These are phyloP conservation scores for Ceratocystis harringtonii DNA, from an alignment of 2,329 filamentous ascomycete genomes.

Conservation along the genomic window DNA sequence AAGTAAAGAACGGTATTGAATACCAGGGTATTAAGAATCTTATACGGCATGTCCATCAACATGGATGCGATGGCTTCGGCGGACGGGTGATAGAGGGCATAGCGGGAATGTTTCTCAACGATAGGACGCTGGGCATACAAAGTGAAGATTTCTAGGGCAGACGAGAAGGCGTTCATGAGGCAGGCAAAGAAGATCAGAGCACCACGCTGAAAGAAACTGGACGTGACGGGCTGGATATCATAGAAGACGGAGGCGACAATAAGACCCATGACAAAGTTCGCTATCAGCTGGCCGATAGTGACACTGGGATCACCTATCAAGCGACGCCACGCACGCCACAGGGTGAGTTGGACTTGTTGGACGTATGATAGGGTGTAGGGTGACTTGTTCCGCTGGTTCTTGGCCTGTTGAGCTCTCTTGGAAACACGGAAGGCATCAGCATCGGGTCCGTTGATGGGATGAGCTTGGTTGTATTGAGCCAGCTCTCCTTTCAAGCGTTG, in stretches of 20 bases:
- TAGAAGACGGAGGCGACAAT: constrained; percentile 72
- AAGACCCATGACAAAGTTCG: constrained; percentile 61
- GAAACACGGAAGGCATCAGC: constrained; percentile 42
- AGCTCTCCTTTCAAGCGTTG: constrained; percentile 33
- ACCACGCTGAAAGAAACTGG: constrained; percentile 64
- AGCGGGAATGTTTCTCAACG: constrained; percentile 76
- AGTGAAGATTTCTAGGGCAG: constrained; percentile 67
- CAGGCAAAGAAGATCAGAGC: constrained; percentile 78
- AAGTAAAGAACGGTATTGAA: constrained; percentile 81
- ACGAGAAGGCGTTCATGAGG: constrained; percentile 71
- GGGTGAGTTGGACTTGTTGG: constrained; percentile 64
- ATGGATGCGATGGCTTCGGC: constrained; percentile 80
- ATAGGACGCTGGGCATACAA: constrained; percentile 81
- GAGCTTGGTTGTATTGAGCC: constrained; percentile 34
- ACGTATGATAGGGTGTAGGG: constrained; percentile 67
- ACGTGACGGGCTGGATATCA: constrained; percentile 49
- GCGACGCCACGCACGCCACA: constrained; percentile 66
- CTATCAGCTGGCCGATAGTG: constrained; percentile 51
- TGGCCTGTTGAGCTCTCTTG: constrained; percentile 40
- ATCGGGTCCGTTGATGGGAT: constrained; percentile 41
- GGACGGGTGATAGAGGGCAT: constrained; percentile 79
- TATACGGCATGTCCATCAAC: constrained; percentile 74
- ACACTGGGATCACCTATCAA: constrained; percentile 63
- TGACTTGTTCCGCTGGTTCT: constrained; percentile 48
- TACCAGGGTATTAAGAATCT: constrained; percentile 54